phyloP scores from a whole-genome alignment of 352 stramenopile genomes.

The Albugo candida region DNA sequence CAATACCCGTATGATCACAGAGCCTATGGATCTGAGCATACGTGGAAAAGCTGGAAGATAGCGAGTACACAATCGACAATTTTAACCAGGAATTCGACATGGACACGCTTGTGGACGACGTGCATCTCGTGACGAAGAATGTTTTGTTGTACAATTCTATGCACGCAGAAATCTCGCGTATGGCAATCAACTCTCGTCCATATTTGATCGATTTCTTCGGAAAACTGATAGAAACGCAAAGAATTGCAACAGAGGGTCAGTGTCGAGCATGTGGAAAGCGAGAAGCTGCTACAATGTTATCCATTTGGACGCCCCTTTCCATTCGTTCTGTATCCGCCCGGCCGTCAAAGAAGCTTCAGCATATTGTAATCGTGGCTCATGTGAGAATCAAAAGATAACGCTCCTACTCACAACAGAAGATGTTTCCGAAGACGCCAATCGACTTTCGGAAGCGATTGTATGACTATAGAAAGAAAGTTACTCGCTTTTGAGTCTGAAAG shows the following conservation, averaged over 20 bases:
- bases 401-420: constrained; percentile 8
- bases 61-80: constrained; percentile 68
- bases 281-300: constrained; percentile 50
- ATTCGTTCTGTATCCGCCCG: constrained; percentile 59
- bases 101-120: constrained; percentile 61
- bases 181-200: constrained; percentile 46
- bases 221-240: constrained; percentile 52
- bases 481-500: constrained; percentile 20
- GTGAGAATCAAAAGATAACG: constrained; percentile 32
- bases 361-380: constrained; percentile 54
- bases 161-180: constrained; percentile 55
- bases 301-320: constrained; percentile 66
- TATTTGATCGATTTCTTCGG: constrained; percentile 64
- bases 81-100: constrained; percentile 15
- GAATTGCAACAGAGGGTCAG: constrained; percentile 48
- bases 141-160: constrained; percentile 70
- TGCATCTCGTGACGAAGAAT: constrained; percentile 70
- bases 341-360: constrained; percentile 31
- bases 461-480: constrained; percentile 54
- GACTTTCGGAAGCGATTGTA: constrained; percentile 28
- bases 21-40: constrained; percentile 66
- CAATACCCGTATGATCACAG: constrained; percentile 34
- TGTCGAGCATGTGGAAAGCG: constrained; percentile 49
- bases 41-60: constrained; percentile 62
- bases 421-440: constrained; percentile 14